Evolutionary conservation across 2,329 filamentous ascomycete species (phyloP), one percentile per base, ranked within the genome.

Genomic region (Chaetomiaceae sp.): DNA sequence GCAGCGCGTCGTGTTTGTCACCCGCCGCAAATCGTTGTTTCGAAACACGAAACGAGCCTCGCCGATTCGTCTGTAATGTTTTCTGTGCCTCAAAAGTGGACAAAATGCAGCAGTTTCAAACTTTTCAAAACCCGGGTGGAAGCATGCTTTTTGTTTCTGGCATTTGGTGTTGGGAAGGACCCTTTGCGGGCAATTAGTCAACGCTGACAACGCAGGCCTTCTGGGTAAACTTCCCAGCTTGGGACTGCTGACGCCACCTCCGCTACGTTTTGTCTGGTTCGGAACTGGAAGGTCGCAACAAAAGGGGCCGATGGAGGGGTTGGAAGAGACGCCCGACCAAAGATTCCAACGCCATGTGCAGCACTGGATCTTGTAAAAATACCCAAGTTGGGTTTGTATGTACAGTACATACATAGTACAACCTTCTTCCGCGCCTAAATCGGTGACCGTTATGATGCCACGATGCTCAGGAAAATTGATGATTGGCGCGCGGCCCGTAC

Each of bases 151-250:
- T 51, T 45, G 41, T 48, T 49, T 32, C 10, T 25, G 23, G 29
- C 14, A 18, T 36, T 38, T 51, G 21, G 52, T 38, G 38, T 33
- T 37, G 11, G 16, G n/a, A 21, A 49, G 16, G 41, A 32, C 44
- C 33, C 33, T 43, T 21, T 25, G 20, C 44, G 37, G 48, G 16
- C 48, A 27, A 48, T 58, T 60, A 50, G 58, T 60, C 47, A 60
- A 58, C 13, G 58, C 58, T 60, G 58, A 60, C 58, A 60, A 53
- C 37, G 43, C 54, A 53, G 32, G 25, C 23, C 40, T 32, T 37
- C 32, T 55, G 45, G 55, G 48, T 29, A 47, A 49, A 42, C 42
- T 27, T 43, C n/a, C n/a, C n/a, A n/a, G 9, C 25, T 27, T 27
- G 25, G 44, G 47, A n/a, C 29, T 43, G 40, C 44, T 45, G 48